Percentiles rank a stretch among this genome's conserved stretches.
phyloP scores from a whole-genome alignment of 2,329 filamentous ascomycete species.

The Neofusicoccum sp. region DNA sequence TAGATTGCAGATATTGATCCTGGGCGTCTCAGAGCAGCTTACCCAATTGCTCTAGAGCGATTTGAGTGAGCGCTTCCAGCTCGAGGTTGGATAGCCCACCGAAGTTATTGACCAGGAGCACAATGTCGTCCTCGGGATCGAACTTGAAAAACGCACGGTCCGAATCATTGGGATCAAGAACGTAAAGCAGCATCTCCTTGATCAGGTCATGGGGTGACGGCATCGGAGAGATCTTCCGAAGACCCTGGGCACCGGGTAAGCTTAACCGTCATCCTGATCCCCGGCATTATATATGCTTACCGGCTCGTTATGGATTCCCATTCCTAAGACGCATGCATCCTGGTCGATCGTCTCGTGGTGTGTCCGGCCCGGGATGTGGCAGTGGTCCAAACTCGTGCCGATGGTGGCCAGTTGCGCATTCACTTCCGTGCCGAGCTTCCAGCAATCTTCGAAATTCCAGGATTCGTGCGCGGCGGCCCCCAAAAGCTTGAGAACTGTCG shows the following conservation, averaged over 20 bases:
- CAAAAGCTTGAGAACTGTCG: slow-evolving; percentile 46
- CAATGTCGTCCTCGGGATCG: slow-evolving; percentile 44
- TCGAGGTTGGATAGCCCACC: slow-evolving; percentile 50
- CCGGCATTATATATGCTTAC: slow-evolving; percentile 28
- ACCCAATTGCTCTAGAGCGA: slow-evolving; percentile 40
- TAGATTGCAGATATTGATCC: neutral
- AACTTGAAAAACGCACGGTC: slow-evolving; percentile 53
- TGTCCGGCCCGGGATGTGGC: slow-evolving; percentile 52
- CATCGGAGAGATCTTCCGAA: slow-evolving; percentile 47
- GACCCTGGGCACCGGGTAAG: slow-evolving; percentile 30
- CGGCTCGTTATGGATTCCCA: slow-evolving; percentile 55
- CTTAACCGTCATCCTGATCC: neutral
- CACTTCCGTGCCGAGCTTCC: slow-evolving; percentile 45
- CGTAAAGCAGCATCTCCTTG: slow-evolving; percentile 48
- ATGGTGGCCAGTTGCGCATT: slow-evolving; percentile 50
- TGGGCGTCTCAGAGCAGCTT: neutral
- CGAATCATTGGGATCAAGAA: slow-evolving; percentile 47
- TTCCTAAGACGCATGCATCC: slow-evolving; percentile 41
- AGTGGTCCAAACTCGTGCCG: slow-evolving; percentile 52
- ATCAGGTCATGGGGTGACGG: slow-evolving; percentile 50
- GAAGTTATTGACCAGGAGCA: slow-evolving; percentile 51
- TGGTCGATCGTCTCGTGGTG: slow-evolving; percentile 49
- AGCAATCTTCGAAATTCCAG: slow-evolving; percentile 46
- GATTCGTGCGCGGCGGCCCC: slow-evolving; percentile 46
- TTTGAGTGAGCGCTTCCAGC: slow-evolving; percentile 47